Evolutionary conservation across 2,329 filamentous ascomycete species (phyloP), one percentile per base, ranked within the genome.

Genomic region (Colletotrichum sp.): DNA sequence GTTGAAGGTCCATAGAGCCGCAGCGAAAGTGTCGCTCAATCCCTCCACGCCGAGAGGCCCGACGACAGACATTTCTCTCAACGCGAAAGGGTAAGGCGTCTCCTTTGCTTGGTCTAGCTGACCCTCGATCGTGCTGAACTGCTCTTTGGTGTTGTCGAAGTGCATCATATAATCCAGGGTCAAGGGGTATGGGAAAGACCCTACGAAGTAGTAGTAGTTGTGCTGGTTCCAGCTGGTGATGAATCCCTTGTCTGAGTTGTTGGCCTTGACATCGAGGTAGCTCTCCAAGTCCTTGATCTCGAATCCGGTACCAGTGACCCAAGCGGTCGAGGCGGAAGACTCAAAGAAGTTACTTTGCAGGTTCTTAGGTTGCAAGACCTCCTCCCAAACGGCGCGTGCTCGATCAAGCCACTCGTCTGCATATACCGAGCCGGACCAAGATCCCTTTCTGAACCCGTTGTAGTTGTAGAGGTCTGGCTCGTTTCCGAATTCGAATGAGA

Each of bases 111-210:
- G 73, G 15, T 61, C 52, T 9, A 75, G 43, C 65, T 75, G 73
- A 12, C 36, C 56, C 13, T 73, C 56, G 8, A 75, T 75, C 10
- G 73, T 32, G 48, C 52, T 48, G 28, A 75, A 75, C 34, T 75
- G 73, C 9, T 30, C 36, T 28, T 75, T 73, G 30, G 73, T 75
- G 55, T 71, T 75, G 32, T 68, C 70, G 8, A 75, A 75, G 8
- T 71, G 73, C 70, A 75, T 62, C 73, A 75, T 75, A 64, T 75
- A 73, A 21, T 75, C 70, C 69, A 75, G 34, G 5, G 73, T 75
- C 56, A 75, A n/a, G 1, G 73, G 73, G 48, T 73, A 75, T 10
- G 73, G 58, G 36, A 75, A 67, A 13, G 73, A 73, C 4, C 62
- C 70, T 34, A 75, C 64, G 24, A 75, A 75, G 38, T 73, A 75